These are phyloP conservation scores for Lentinus tigrinus DNA, from an alignment of 768 basidiomycete genomes.

Conservation along the genomic window DNA sequence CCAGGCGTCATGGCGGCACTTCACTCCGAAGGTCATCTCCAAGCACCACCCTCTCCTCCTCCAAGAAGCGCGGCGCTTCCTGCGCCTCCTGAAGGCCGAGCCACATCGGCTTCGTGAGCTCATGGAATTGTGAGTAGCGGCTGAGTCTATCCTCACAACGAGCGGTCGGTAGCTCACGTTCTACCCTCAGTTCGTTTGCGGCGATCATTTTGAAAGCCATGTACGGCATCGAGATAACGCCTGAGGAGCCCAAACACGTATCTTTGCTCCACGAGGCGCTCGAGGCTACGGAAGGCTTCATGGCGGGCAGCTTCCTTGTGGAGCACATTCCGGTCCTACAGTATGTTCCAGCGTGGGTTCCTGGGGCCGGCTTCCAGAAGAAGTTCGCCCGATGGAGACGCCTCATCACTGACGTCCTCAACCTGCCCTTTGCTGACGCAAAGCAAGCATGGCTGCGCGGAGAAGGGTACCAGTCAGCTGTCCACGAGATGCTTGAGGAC, in stretches of 20 bases:
- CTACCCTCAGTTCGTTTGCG: conserved; percentile 7
- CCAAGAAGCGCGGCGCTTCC: neutral
- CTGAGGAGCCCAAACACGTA: conserved; percentile 6
- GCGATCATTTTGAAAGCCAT: conserved; percentile 18
- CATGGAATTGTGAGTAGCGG: neutral
- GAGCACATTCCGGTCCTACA: conserved; percentile 1
- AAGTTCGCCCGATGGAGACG: neutral
- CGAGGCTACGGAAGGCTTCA: neutral
- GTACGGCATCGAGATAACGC: conserved; percentile 19
- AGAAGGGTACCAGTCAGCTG: neutral
- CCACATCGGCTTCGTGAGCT: neutral
- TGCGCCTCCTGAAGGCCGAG: neutral
- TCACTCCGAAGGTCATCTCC: neutral
- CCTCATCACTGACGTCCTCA: neutral
- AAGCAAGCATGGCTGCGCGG: neutral
- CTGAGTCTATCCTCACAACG: no score
- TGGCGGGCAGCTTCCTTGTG: conserved; percentile 1
- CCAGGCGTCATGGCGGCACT: neutral
- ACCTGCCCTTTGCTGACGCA: neutral
- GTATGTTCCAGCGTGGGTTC: conserved; percentile 5
- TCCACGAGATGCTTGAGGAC: neutral
- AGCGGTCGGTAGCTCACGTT: neutral
- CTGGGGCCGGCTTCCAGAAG: conserved; percentile 6
- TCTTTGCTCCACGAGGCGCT: neutral
- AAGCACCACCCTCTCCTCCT: neutral